These are phyloP conservation scores for Claviceps sp. DNA, from an alignment of 2,329 filamentous ascomycete genomes.

Conservation along the genomic window DNA sequence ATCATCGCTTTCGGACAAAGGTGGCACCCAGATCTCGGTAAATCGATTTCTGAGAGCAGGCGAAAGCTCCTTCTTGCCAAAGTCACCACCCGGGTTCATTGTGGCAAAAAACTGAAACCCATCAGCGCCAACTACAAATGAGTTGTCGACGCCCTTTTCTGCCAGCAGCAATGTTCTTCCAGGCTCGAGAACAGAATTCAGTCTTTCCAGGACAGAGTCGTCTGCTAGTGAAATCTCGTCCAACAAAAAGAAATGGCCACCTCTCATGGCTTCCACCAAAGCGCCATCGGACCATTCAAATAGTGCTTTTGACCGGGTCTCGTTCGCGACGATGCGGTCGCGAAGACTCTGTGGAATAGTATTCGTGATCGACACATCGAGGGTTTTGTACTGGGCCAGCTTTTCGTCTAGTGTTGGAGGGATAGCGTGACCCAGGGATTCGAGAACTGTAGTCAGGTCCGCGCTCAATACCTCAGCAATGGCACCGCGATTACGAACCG, in stretches of 20 bases:
- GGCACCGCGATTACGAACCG: constrained; percentile 70
- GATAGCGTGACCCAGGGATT: constrained; percentile 24
- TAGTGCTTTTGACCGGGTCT: constrained; percentile 61
- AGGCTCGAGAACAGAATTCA: constrained; percentile 93
- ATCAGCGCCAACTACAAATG: constrained; percentile 58
- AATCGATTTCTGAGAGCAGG: constrained; percentile 91
- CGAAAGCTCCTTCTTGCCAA: constrained; percentile 94
- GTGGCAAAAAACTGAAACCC: constrained; percentile 95
- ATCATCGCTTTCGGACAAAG: constrained; percentile 72
- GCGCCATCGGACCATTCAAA: constrained; percentile 97
- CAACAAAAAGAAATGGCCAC: constrained; percentile 79
- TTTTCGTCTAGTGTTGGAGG: constrained; percentile 39
- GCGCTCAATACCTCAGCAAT: constrained; percentile 52
- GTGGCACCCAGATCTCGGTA: constrained; percentile 96
- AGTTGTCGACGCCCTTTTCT: constrained; percentile 81
- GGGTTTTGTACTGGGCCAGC: constrained; percentile 38
- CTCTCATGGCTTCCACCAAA: constrained; percentile 85
- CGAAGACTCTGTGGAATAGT: constrained; percentile 35
- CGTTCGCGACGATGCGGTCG: constrained; percentile 32
- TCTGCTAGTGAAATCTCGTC: constrained; percentile 97
- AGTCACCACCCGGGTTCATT: constrained; percentile 98
- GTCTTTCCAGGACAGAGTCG: constrained; percentile 86
- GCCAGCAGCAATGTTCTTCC: constrained; percentile 76
- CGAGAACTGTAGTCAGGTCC: constrained; percentile 41
- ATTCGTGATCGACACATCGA: constrained; percentile 33